A percentile compares a stretch with the other conserved stretches of the same genome.
Evolutionary conservation across 2,329 filamentous ascomycete species (phyloP).

Genomic region (Cytospora leucostoma): DNA sequence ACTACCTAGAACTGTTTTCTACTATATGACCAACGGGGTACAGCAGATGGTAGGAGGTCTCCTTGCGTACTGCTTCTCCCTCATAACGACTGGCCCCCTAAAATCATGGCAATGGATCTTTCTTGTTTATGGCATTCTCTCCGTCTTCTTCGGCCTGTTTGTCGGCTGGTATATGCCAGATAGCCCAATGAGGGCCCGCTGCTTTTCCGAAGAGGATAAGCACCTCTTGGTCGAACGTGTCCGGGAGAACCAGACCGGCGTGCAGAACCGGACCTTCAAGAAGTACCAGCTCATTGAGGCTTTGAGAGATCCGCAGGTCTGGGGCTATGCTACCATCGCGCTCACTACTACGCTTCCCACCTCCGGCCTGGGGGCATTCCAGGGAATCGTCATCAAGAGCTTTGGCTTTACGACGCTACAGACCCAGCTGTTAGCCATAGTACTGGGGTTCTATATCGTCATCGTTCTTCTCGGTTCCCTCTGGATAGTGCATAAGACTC

Average conservation of each 20-base stretch:
- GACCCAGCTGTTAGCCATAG: constrained; percentile 75
- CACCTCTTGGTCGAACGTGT: constrained; percentile 62
- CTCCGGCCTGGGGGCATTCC: constrained; percentile 70
- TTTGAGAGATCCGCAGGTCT: constrained; percentile 66
- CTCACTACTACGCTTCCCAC: constrained; percentile 74
- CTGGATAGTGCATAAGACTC: constrained; percentile 67
- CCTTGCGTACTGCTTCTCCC: constrained; percentile 63
- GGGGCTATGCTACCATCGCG: constrained; percentile 65
- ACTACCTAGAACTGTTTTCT: constrained; percentile 65
- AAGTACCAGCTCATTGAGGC: constrained; percentile 51
- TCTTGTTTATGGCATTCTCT: constrained; percentile 64
- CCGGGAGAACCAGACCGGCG: constrained; percentile 60
- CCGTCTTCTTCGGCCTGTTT: constrained; percentile 65
- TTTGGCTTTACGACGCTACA: constrained; percentile 67
- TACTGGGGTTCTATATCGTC: constrained; percentile 73
- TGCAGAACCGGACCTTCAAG: constrained; percentile 57
- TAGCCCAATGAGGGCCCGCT: constrained; percentile 71
- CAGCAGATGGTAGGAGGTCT: constrained; percentile 74
- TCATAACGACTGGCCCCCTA: constrained; percentile 54
- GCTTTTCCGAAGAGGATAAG: constrained; percentile 67
- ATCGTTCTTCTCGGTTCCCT: constrained; percentile 66
- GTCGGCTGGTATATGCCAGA: constrained; percentile 67
- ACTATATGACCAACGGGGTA: constrained; percentile 77
- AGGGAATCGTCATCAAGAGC: constrained; percentile 72
- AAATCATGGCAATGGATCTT: constrained; percentile 71